Base-by-base conservation (phyloP, 2,329 filamentous ascomycete genomes). In the Raffaelea arxii region DNA sequence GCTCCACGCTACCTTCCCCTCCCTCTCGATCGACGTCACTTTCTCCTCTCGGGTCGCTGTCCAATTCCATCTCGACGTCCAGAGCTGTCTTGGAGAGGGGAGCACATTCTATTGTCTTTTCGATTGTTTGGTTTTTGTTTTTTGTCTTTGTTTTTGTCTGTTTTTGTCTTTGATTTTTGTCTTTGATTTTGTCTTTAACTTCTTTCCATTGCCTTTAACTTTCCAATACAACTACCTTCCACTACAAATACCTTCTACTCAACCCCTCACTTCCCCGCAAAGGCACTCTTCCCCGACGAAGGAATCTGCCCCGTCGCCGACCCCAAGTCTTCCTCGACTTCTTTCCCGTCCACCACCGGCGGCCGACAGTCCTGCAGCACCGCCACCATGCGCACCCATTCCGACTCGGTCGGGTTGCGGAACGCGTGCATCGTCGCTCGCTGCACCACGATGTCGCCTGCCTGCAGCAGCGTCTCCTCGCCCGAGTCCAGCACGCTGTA, bases 401-500 rank as follows among this genome's bases (percentile, higher is more conserved):
- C 65, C 14, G 65, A 70, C 41, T 59, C 51, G 49, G 65, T 71
- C 16, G 61, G 56, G 48, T 78, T 77, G 42, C 63, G 58, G 74
- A 74, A 77, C 23, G 66, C 66, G 56, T 79, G 75, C 61, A 70
- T 72, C 3, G 74, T 77, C 1, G 67, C 64, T 6, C 66, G 68
- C 49, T 69, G 65, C 58, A 65, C 65, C 4, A 58, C 68, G 56
- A 68, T 62, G 11, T 55, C 54, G 32, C 54, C 54, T 16, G 49
- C 42, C 14, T 39, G 22, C 52, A 55, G 41, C 7, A 46, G 37
- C 12, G 27, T 40, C 32, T 49, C 49, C 49, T 50, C 46, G n/a
- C 52, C 54, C 14, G 48, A 49, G 43, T 52, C 54, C 30, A 55
- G 49, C 22, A 51, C 44, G 46, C 44, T 46, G 25, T 51, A 22